Conservation (phyloP, 352 stramenopile species). For the Phytophthora sansomeana region DNA sequence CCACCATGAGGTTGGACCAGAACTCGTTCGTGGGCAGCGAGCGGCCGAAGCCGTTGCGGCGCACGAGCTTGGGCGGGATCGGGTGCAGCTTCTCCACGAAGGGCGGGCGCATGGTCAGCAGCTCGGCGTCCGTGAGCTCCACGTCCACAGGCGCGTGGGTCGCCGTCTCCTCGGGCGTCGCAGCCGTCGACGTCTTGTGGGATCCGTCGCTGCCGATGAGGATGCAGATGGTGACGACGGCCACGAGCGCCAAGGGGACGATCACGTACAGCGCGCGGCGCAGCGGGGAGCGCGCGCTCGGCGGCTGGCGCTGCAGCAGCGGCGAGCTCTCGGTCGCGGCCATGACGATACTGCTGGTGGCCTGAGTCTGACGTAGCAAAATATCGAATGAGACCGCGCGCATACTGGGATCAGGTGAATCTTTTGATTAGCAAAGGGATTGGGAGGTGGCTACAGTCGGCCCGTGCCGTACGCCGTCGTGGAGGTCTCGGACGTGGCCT, state of each 20-base stretch:
- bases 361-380: constrained; percentile 11
- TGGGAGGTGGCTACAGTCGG: constrained; percentile 35
- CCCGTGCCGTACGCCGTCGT: constrained; percentile 45
- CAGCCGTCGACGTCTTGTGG: constrained; percentile 13
- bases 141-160: background rate
- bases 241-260: constrained; percentile 58
- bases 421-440: background rate
- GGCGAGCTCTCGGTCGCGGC: constrained; percentile 61
- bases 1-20: constrained; percentile 91
- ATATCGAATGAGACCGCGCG: constrained; percentile 22
- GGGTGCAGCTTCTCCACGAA: constrained; percentile 64
- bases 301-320: constrained; percentile 46
- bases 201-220: constrained; percentile 35
- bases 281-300: constrained; percentile 29
- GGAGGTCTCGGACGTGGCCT: constrained; percentile 2
- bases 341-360: constrained; percentile 14
- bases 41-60: constrained; percentile 46
- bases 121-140: constrained; percentile 45
- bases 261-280: constrained; percentile 64
- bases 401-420: too few relatives aligned
- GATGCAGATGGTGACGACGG: constrained; percentile 58
- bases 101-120: constrained; percentile 66
- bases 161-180: background rate
- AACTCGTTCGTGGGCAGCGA: constrained; percentile 90
- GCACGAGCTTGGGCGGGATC: constrained; percentile 68